Percentiles rank a stretch among this genome's conserved stretches.
Evolutionary conservation across 805 yeast species (phyloP).

Genomic region (Lipomyces lipofer): DNA sequence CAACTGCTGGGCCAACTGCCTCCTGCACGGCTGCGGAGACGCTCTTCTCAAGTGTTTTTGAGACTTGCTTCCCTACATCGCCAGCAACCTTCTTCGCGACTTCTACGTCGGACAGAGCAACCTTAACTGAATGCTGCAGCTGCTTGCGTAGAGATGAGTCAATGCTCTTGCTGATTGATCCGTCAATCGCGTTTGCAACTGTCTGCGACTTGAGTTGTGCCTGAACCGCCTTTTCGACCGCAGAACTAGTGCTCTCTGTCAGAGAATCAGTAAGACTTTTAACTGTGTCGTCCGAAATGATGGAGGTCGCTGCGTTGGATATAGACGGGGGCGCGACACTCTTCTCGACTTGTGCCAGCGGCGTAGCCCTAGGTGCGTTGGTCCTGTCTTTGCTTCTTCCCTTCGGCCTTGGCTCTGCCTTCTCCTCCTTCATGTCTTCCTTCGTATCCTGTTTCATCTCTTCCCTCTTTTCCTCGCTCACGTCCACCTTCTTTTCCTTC

Average conservation of each 20-base stretch:
- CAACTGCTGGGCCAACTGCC: background rate
- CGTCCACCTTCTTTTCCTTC: background rate
- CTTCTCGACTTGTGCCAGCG: background rate
- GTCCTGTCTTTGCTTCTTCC: constrained; percentile 1
- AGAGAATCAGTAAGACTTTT: constrained; percentile 2
- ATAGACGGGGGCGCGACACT: no score
- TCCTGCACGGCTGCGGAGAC: background rate
- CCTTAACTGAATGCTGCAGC: background rate
- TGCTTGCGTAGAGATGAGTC: background rate
- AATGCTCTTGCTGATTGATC: no score
- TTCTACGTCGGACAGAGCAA: background rate
- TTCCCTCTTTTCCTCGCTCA: constrained; percentile 1
- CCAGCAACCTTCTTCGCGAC: background rate
- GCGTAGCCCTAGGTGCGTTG: background rate
- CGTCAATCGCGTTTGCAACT: no score
- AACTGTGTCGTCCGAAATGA: constrained; percentile 1
- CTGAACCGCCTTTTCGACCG: constrained; percentile 1
- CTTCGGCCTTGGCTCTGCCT: constrained; percentile 5
- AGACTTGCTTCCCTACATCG: background rate
- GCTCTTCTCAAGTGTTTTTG: background rate
- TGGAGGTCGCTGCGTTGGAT: background rate
- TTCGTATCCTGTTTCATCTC: no score
- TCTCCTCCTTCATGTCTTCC: constrained; percentile 1
- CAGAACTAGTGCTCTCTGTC: background rate
- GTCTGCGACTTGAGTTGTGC: no score